These are phyloP conservation scores for Leptographium lundbergii DNA, from an alignment of 2,329 filamentous ascomycete genomes.

Conservation along the genomic window DNA sequence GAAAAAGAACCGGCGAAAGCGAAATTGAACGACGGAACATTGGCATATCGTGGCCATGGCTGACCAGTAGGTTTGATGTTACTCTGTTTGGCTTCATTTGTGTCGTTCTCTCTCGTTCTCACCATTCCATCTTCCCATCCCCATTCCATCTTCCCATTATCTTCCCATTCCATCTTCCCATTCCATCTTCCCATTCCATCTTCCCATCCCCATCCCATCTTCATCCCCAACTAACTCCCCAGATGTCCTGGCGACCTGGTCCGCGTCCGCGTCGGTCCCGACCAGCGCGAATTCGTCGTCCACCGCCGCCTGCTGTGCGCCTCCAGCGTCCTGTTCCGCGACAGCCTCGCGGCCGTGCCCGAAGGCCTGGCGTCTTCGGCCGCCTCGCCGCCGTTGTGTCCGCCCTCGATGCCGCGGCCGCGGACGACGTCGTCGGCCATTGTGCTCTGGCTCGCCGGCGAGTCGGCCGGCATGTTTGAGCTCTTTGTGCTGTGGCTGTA, in stretches of 20 bases:
- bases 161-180: too few relatives aligned
- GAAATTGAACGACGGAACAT: too few relatives aligned
- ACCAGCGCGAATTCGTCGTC: slow-evolving; percentile 18
- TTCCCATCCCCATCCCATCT: too few relatives aligned
- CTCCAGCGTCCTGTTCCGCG: slow-evolving; percentile 34
- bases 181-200: too few relatives aligned
- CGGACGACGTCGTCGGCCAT: slow-evolving; percentile 7
- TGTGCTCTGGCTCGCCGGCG: slow-evolving; percentile 27
- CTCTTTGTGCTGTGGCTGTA: slow-evolving; percentile 42
- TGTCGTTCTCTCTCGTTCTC: too few relatives aligned
- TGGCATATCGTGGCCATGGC: too few relatives aligned
- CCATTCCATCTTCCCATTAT: too few relatives aligned
- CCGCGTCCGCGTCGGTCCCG: slow-evolving; percentile 18
- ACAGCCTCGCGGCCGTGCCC: slow-evolving; percentile 27
- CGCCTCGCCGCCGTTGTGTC: neutral
- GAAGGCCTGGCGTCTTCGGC: slow-evolving; percentile 10
- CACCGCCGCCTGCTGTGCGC: slow-evolving; percentile 29
- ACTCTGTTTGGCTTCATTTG: too few relatives aligned
- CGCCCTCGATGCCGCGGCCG: neutral
- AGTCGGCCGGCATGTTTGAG: slow-evolving; percentile 38
- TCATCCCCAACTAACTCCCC: neutral
- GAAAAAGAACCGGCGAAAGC: too few relatives aligned
- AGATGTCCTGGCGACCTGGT: slow-evolving; percentile 11
- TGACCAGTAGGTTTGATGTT: too few relatives aligned
- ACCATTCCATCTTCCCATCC: too few relatives aligned